Conservation (phyloP, 805 yeast genomes). For the Kodamaea nitidulidarum region DNA sequence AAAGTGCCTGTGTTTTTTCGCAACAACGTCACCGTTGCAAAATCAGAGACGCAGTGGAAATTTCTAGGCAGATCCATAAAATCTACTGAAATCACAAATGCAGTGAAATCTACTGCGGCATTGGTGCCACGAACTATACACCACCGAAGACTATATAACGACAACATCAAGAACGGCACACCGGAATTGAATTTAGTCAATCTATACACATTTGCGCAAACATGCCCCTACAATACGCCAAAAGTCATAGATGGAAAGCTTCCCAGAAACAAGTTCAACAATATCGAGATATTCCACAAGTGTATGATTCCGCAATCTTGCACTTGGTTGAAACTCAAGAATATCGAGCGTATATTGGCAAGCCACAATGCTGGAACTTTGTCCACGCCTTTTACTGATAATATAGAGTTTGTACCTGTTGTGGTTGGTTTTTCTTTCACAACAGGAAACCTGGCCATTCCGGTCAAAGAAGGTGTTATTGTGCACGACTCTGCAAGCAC, state of each 20-base stretch:
- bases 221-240: constrained; percentile 21
- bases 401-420: constrained; percentile 27
- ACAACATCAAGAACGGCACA: constrained; percentile 14
- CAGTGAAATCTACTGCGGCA: constrained; percentile 18
- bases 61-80: constrained; percentile 29
- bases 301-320: constrained; percentile 31
- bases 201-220: constrained; percentile 27
- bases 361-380: constrained; percentile 10
- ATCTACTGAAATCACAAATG: constrained; percentile 13
- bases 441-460: constrained; percentile 21
- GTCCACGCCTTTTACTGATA: constrained; percentile 3
- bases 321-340: constrained; percentile 22
- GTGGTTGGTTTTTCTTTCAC: constrained; percentile 27
- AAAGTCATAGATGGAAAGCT: constrained; percentile 12
- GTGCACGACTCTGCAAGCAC: constrained; percentile 17
- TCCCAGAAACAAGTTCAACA: constrained; percentile 30
- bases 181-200: constrained; percentile 19
- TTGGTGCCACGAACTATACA: constrained; percentile 21
- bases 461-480: constrained; percentile 26
- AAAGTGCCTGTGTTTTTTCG: constrained; percentile 20
- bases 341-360: constrained; percentile 19
- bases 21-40: constrained; percentile 21
- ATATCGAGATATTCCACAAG: constrained; percentile 26
- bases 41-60: constrained; percentile 34
- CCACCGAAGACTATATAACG: constrained; percentile 17